Evolutionary conservation across 768 basidiomycete genomes (phyloP).

Genomic region (Pleurotus cornucopiae): DNA sequence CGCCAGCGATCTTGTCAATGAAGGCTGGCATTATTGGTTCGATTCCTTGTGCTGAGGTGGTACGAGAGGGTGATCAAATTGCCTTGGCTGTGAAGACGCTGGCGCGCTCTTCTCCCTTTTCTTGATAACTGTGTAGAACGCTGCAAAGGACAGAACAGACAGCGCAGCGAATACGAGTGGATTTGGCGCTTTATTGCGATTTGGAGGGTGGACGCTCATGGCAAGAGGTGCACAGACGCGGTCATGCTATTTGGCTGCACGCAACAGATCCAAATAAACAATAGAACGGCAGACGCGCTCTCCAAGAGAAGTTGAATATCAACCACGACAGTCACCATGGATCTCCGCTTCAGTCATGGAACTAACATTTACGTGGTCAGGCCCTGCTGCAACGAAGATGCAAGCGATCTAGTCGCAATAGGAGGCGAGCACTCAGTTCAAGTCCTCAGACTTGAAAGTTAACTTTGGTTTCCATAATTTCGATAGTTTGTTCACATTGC

Average conservation of each 20-base stretch:
- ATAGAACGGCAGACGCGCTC: neutral
- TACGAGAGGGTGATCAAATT: slow-evolving; percentile 61
- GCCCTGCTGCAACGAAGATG: slow-evolving; percentile 62
- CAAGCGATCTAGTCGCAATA: slow-evolving; percentile 64
- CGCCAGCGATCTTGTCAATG: slow-evolving; percentile 36
- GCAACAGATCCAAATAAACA: neutral
- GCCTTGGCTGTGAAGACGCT: slow-evolving; percentile 56
- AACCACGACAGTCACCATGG: slow-evolving; percentile 33
- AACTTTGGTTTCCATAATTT: neutral
- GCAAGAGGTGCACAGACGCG: neutral
- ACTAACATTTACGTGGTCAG: slow-evolving; percentile 59
- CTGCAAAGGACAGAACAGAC: slow-evolving; percentile 48
- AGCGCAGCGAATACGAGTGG: slow-evolving; percentile 59
- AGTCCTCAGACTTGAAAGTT: slow-evolving; percentile 58
- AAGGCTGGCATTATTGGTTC: slow-evolving; percentile 30
- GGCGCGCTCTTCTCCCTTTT: slow-evolving; percentile 54
- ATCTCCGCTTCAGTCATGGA: slow-evolving; percentile 55
- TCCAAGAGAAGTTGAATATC: neutral
- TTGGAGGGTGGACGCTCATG: slow-evolving; percentile 9
- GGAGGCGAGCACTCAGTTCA: slow-evolving; percentile 73
- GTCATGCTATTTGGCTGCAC: neutral
- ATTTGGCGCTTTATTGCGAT: slow-evolving; percentile 44
- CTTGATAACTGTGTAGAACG: slow-evolving; percentile 54
- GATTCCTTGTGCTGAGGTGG: slow-evolving; percentile 48
- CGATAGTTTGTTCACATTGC: neutral